Evolutionary conservation across 768 basidiomycete species (phyloP).

Genomic region (Melanogaster broomeanus): DNA sequence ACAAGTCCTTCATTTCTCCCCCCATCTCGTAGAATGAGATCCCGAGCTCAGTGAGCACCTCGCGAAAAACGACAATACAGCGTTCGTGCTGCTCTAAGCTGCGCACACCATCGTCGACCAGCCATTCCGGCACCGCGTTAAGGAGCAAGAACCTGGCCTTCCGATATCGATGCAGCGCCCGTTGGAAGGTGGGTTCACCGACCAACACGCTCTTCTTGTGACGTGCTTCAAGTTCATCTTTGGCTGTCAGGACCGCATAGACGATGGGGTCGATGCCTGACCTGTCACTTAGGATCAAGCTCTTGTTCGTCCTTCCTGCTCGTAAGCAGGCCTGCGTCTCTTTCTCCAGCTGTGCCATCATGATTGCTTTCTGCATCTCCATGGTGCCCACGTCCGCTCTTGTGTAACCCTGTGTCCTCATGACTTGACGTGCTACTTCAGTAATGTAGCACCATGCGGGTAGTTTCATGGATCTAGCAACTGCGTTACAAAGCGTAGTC

Average conservation of each 20-base stretch:
- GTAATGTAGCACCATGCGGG: conserved; percentile 44
- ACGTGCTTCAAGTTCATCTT: conserved; percentile 37
- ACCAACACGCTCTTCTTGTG: conserved; percentile 38
- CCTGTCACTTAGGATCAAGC: conserved; percentile 56
- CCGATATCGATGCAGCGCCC: conserved; percentile 44
- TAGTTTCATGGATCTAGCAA: conserved; percentile 45
- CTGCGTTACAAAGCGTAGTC: conserved; percentile 61
- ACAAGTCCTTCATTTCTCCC: conserved; percentile 41
- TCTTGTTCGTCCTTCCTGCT: conserved; percentile 13
- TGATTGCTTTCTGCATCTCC: conserved; percentile 65
- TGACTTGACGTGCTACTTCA: conserved; percentile 63
- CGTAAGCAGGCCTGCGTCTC: conserved; percentile 35
- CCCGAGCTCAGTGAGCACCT: conserved; percentile 40
- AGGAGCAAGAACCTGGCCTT: conserved; percentile 55
- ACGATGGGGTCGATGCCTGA: conserved; percentile 67
- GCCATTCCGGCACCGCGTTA: conserved; percentile 57
- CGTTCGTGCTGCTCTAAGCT: conserved; percentile 49
- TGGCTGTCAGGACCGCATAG: conserved; percentile 54
- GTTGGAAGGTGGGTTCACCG: conserved; percentile 40
- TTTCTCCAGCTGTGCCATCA: conserved; percentile 52
- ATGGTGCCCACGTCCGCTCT: conserved; percentile 48
- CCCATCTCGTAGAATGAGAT: conserved; percentile 51
- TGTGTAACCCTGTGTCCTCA: conserved; percentile 54
- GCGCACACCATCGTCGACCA: conserved; percentile 64
- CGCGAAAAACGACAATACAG: conserved; percentile 41